Base-by-base conservation (phyloP, 2,329 filamentous ascomycete species). In the Teratosphaeria nubilosa region DNA sequence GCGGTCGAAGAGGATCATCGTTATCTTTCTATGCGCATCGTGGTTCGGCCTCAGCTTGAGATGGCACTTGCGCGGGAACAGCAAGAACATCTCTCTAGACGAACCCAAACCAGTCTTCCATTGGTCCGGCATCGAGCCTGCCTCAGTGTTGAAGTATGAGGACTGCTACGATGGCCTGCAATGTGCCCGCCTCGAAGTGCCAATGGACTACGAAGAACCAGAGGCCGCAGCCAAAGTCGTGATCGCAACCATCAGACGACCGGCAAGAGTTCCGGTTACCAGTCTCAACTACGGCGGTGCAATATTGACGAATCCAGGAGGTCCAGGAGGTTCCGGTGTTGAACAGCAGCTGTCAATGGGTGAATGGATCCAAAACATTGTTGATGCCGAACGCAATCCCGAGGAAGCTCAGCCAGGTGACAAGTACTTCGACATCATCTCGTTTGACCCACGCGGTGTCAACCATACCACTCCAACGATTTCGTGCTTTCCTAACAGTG, bases 181-280 rank as follows among this genome's bases (percentile, higher is more conserved):
- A 62, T 81, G 79, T 61, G 77, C 79, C n/a, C 72, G 75, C 4
- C 67, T 82, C 3, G 69, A 75, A 52, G 72, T 81, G 0, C 79
- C 79, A 0, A 73, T 81, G 66, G 76, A 74, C 59, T 68, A 65
- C 56, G 78, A 76, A 67, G 71, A 75, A 32, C 66, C 68, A 4
- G 64, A 66, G 0, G 69, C 75, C 45, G 63, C 69, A n/a, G 60
- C 37, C 50, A 71, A 51, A 60, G 69, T 78, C 22, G 70, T 70
- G 1, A 62, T 81, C 24, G 78, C 78, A 3, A 66, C 81, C 10
- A 71, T 75, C 22, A 75, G 75, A 31, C 68, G 76, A 7, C 76
- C 79, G 0, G 78, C 78, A 5, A 73, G 64, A n/a, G 69, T 76
- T 0, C 61, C 68, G 0, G 65, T 73, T 13, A 70, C 72, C 1